Evolutionary conservation across 306 rosid species (phyloP).

Genomic region (Cucumis cinereus): DNA sequence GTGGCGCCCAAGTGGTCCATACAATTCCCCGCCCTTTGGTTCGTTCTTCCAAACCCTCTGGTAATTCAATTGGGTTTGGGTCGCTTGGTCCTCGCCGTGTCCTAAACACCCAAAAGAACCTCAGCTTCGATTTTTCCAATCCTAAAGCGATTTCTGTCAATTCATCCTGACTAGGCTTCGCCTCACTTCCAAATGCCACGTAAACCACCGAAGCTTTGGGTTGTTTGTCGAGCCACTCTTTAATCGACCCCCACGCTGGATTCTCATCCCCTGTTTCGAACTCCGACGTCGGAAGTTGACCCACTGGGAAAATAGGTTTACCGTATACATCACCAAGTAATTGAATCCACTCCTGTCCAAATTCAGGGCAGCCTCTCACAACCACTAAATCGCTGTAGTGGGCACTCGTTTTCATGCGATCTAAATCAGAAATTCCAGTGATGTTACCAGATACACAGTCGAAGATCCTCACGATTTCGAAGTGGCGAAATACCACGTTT

Average conservation of each 20-base stretch:
- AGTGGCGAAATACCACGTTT: not conserved
- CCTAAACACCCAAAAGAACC: slow-evolving; percentile 13
- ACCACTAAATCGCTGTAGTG: slow-evolving; percentile 8
- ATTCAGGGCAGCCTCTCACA: slow-evolving; percentile 11
- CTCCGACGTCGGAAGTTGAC: slow-evolving; percentile 14
- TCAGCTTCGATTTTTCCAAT: slow-evolving; percentile 11
- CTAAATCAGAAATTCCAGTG: not conserved
- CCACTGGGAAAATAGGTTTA: slow-evolving; percentile 22
- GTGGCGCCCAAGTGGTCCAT: slow-evolving; percentile 20
- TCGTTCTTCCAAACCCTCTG: slow-evolving; percentile 2
- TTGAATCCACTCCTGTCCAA: slow-evolving; percentile 14
- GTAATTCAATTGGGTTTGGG: not conserved
- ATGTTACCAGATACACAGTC: not conserved
- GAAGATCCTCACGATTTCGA: not conserved
- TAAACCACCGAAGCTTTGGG: slow-evolving; percentile 20
- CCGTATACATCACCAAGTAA: not conserved
- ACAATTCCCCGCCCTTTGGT: slow-evolving; percentile 3
- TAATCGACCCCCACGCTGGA: slow-evolving; percentile 11
- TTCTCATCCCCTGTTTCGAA: not conserved
- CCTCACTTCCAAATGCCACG: slow-evolving; percentile 44
- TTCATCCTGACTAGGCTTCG: slow-evolving; percentile 25
- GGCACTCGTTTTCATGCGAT: not conserved
- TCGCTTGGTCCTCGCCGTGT: not conserved
- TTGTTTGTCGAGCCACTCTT: slow-evolving; percentile 22
- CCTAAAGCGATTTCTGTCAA: slow-evolving; percentile 22